Conservation (phyloP, 2,329 filamentous ascomycete genomes). For the Lecanoromycetidae sp. region DNA sequence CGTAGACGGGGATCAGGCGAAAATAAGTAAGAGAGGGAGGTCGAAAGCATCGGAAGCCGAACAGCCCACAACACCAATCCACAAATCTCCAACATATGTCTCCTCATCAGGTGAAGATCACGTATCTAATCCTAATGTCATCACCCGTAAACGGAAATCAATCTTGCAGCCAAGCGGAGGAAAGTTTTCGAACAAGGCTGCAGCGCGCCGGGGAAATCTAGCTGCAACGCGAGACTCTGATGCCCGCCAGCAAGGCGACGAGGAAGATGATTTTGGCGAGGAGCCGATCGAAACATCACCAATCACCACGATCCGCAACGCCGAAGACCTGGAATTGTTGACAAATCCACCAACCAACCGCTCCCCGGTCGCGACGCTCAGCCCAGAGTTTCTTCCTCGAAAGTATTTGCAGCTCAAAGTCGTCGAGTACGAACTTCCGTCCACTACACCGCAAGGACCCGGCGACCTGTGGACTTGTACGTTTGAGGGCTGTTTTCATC, state of each 20-base stretch:
- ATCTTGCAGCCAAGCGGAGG: constrained; percentile 17
- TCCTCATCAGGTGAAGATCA: constrained; percentile 8
- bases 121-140: not conserved
- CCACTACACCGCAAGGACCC: constrained; percentile 16
- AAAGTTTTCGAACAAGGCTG: constrained; percentile 16
- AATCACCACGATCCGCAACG: constrained; percentile 10
- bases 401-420: constrained; percentile 13
- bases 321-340: constrained; percentile 1
- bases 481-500: constrained; percentile 16
- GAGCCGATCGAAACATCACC: constrained; percentile 18
- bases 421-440: constrained; percentile 15
- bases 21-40: constrained; percentile 7
- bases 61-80: constrained; percentile 1
- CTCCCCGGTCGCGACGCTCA: not conserved
- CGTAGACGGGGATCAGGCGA: not conserved
- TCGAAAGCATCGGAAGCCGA: not conserved
- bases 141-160: constrained; percentile 16
- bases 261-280: constrained; percentile 18
- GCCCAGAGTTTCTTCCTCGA: constrained; percentile 9
- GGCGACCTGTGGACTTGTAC: constrained; percentile 18
- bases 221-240: not conserved
- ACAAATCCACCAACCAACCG: constrained; percentile 6
- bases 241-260: constrained; percentile 17
- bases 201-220: constrained; percentile 10
- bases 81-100: not conserved